Conservation (phyloP, 2,329 filamentous ascomycete species). For the Exophiala phaeomuriformis region DNA sequence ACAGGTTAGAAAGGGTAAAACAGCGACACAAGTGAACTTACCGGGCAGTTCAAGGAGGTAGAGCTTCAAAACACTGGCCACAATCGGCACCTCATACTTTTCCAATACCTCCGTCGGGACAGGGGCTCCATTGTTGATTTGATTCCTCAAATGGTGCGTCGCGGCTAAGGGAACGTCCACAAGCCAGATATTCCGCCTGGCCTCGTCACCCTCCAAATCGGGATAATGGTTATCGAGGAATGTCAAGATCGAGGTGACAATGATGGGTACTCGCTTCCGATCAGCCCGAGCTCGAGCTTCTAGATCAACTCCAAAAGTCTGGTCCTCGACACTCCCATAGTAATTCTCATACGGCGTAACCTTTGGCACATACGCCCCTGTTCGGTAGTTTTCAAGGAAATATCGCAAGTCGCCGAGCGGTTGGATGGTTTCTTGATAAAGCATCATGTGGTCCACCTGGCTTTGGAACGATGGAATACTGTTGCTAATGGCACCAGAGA, state of each 20-base stretch:
- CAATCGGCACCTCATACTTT: slow-evolving; percentile 87
- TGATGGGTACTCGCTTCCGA: slow-evolving; percentile 85
- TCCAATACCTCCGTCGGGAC: slow-evolving; percentile 69
- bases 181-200: slow-evolving; percentile 85
- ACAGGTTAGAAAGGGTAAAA: neutral
- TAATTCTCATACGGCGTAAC: slow-evolving; percentile 97
- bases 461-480: slow-evolving; percentile 94
- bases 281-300: slow-evolving; percentile 89
- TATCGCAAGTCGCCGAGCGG: slow-evolving; percentile 84
- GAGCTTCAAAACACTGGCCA: slow-evolving; percentile 85
- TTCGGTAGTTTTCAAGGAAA: slow-evolving; percentile 92
- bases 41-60: slow-evolving; percentile 92
- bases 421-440: slow-evolving; percentile 98
- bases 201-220: slow-evolving; percentile 92
- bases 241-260: slow-evolving; percentile 87
- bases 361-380: slow-evolving; percentile 81
- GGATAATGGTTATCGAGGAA: slow-evolving; percentile 96
- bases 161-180: slow-evolving; percentile 80
- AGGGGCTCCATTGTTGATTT: slow-evolving; percentile 79
- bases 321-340: slow-evolving; percentile 95
- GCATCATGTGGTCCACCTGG: slow-evolving; percentile 96
- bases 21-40: slow-evolving; percentile 41
- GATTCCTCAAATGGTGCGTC: slow-evolving; percentile 73
- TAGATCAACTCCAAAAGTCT: slow-evolving; percentile 97
- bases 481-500: slow-evolving; percentile 94